Evolutionary conservation across 129 eudicot genomes (phyloP).

Genomic region (Oenanthe sinensis): DNA sequence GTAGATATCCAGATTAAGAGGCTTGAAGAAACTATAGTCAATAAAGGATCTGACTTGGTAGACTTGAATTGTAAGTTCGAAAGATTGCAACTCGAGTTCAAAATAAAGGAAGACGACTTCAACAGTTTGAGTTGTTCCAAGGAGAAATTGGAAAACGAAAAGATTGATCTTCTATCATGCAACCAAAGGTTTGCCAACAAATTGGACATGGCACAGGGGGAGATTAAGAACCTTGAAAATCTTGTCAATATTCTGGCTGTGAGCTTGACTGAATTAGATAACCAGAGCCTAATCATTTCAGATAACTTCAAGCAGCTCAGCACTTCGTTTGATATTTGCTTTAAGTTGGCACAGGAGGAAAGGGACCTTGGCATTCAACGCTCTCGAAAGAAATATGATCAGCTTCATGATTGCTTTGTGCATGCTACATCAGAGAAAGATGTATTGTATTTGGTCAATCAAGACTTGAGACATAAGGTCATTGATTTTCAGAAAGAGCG

Average conservation of each 20-base stretch:
- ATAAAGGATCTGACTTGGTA: slow-evolving; percentile 36
- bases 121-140: slow-evolving; percentile 28
- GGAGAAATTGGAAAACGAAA: slow-evolving; percentile 51
- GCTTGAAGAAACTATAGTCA: slow-evolving; percentile 54
- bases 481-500: slow-evolving; percentile 64
- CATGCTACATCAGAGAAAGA: slow-evolving; percentile 49
- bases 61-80: slow-evolving; percentile 46
- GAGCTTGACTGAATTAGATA: slow-evolving; percentile 54
- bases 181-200: slow-evolving; percentile 36
- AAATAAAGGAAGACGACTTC: slow-evolving; percentile 51
- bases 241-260: slow-evolving; percentile 42
- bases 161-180: slow-evolving; percentile 37
- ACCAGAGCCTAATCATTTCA: slow-evolving; percentile 42
- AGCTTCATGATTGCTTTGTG: slow-evolving; percentile 35
- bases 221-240: slow-evolving; percentile 54
- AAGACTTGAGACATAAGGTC: slow-evolving; percentile 46
- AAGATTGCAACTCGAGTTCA: slow-evolving; percentile 43
- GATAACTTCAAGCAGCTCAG: slow-evolving; percentile 45
- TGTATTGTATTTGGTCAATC: slow-evolving; percentile 40
- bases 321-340: slow-evolving; percentile 37
- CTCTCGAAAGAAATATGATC: slow-evolving; percentile 41
- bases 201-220: slow-evolving; percentile 48
- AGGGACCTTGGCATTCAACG: slow-evolving; percentile 34
- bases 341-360: slow-evolving; percentile 51
- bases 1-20: slow-evolving; percentile 56